Percentiles rank a stretch among this genome's conserved stretches.
Evolutionary conservation across 1,284 basidiomycete species (phyloP).

Genomic region (Cryptococcus sp.): DNA sequence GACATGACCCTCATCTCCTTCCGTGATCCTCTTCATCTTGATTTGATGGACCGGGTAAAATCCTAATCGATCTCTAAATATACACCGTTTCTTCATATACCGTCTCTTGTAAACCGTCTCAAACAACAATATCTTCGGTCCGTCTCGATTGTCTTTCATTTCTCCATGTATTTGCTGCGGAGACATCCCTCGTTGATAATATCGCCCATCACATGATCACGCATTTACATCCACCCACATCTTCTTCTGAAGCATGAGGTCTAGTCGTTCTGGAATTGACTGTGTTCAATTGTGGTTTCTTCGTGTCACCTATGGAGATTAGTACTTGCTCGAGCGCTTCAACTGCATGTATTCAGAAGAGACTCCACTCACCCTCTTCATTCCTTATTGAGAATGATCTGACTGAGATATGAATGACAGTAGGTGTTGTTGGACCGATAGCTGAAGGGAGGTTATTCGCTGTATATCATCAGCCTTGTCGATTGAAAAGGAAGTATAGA

Average conservation of each 20-base stretch:
- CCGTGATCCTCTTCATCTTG: too few species aligned
- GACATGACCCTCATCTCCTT: too few species aligned
- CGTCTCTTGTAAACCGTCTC: too few species aligned
- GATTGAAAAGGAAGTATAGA: neutral
- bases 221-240: constrained; percentile 39
- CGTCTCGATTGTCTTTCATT: too few species aligned
- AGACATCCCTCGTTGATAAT: neutral
- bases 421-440: constrained; percentile 50
- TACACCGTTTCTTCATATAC: too few species aligned
- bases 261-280: neutral
- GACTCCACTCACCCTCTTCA: constrained; percentile 31
- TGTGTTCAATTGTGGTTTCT: neutral
- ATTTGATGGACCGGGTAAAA: too few species aligned
- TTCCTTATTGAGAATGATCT: constrained; percentile 54
- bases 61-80: too few species aligned
- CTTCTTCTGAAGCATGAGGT: constrained; percentile 14
- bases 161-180: too few species aligned
- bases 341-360: neutral
- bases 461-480: constrained; percentile 2
- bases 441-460: constrained; percentile 38
- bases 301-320: constrained; percentile 9
- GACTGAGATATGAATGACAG: constrained; percentile 75
- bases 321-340: neutral
- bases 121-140: too few species aligned
- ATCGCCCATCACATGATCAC: constrained; percentile 33